Base-by-base conservation (phyloP, 2,329 filamentous ascomycete species). In the Phyllosticta citriasiana region DNA sequence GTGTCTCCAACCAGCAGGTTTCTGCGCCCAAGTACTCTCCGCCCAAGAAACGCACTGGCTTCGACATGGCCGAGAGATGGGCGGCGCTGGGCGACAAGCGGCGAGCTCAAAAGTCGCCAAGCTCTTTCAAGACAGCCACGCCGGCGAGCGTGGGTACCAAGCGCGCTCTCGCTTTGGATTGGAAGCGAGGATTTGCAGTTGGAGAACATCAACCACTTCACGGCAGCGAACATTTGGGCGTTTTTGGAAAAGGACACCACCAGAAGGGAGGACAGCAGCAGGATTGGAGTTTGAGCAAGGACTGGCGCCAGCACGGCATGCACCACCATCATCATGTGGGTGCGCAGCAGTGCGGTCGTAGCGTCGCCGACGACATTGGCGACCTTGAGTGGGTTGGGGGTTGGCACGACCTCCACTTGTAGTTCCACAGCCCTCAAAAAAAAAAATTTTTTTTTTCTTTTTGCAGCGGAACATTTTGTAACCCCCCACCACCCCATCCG, bases 311-410 rank as follows among this genome's bases (percentile, higher is more conserved):
- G 61, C 75, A 79, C 66, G 71, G 71, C 63, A 66, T 66, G 63
- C 16, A n/a, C 7, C 51, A 53, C 66, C 33, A 40, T 10, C 51
- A 53, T 66, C 7, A 10, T 16, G 33, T 40, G 33, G 33, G 33
- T 16, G 69, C 65, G 64, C 63, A 67, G 67, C 64, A 52, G 67
- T 66, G 63, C 67, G 74, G 83, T 70, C 33, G 33, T 10, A 40
- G 33, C 33, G 33, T 40, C 33, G 33, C 27, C 9, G 85, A 88
- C 71, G 87, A 88, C 77, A 83, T 89, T 74, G 87, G 86, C 71
- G 88, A 93, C 71, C 78, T 92, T 80, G 91, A 96, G 84, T 96
- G 93, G 87, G 90, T 96, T 85, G 91, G 91, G 80, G 90, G 89
- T 78, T 95, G 89, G 85, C 86, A 89, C 75, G 85, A 86, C 73